These are phyloP conservation scores for Ophiostoma piceae DNA, from an alignment of 2,329 filamentous ascomycete species.

Conservation along the genomic window DNA sequence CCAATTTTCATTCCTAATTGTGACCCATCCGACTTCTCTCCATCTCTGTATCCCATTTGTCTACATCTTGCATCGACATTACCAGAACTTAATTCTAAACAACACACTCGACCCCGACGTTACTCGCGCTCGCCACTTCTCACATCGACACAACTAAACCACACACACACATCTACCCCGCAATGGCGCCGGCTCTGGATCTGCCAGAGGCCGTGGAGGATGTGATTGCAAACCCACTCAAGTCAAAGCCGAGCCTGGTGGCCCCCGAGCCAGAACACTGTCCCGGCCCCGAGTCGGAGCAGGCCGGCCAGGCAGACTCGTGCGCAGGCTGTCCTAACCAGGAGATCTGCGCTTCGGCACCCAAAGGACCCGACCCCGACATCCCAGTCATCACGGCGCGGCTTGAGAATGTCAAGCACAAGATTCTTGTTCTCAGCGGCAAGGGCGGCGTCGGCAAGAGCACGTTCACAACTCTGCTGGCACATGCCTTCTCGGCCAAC, in stretches of 20 bases:
- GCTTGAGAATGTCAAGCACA: constrained; percentile 76
- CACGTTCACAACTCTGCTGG: constrained; percentile 28
- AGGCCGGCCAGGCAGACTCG: constrained; percentile 67
- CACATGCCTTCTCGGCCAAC: constrained; percentile 86
- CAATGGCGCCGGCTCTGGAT: constrained; percentile 73
- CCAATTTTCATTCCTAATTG: not conserved
- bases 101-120: not conserved
- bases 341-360: constrained; percentile 85
- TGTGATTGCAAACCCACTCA: constrained; percentile 69
- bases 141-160: not conserved
- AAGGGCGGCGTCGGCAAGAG: constrained; percentile 92
- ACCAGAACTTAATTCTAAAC: too few relatives aligned
- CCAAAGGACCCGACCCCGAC: constrained; percentile 93
- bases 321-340: constrained; percentile 97
- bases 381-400: constrained; percentile 82
- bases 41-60: not conserved
- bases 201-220: constrained; percentile 61
- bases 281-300: constrained; percentile 76
- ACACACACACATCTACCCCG: not conserved
- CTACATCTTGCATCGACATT: too few relatives aligned
- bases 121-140: too few relatives aligned
- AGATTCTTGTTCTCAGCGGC: constrained; percentile 85
- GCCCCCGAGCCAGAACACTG: constrained; percentile 97
- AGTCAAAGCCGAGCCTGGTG: constrained; percentile 75
- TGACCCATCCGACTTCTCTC: not conserved